Conservation (phyloP, 331 rosid genomes). For the Cucumis variabilis region DNA sequence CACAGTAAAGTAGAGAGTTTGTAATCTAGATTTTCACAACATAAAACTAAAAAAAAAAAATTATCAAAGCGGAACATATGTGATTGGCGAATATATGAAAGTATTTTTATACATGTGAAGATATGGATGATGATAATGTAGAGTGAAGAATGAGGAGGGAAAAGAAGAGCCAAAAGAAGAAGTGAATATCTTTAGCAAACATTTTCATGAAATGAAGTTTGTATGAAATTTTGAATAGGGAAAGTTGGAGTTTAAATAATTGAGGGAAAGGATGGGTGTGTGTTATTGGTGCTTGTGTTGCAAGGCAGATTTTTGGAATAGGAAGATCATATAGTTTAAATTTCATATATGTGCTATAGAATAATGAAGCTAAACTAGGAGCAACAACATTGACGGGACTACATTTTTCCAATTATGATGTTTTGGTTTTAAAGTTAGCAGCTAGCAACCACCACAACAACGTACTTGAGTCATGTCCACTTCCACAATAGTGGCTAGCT, state of each 20-base stretch:
- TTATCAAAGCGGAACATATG: too few relatives aligned
- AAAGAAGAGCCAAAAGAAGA: not conserved
- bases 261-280: not conserved
- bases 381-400: constrained; percentile 24
- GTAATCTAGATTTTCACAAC: too few relatives aligned
- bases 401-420: constrained; percentile 18
- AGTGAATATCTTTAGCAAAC: not conserved
- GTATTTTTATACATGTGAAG: constrained; percentile 4
- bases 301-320: not conserved
- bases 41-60: too few relatives aligned
- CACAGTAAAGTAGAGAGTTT: too few relatives aligned
- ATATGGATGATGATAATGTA: not conserved
- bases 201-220: not conserved
- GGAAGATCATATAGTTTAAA: not conserved
- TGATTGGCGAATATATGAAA: not conserved
- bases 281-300: constrained; percentile 5
- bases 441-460: not conserved
- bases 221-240: not conserved
- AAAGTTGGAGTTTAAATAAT: constrained; percentile 11
- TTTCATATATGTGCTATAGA: not conserved
- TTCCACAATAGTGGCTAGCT: not conserved
- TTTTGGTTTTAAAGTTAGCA: constrained; percentile 20
- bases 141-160: constrained; percentile 4
- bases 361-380: constrained; percentile 1
- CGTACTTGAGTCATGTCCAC: not conserved